Conservation (phyloP, 2,329 filamentous ascomycete genomes). For the Cadophora gregata region DNA sequence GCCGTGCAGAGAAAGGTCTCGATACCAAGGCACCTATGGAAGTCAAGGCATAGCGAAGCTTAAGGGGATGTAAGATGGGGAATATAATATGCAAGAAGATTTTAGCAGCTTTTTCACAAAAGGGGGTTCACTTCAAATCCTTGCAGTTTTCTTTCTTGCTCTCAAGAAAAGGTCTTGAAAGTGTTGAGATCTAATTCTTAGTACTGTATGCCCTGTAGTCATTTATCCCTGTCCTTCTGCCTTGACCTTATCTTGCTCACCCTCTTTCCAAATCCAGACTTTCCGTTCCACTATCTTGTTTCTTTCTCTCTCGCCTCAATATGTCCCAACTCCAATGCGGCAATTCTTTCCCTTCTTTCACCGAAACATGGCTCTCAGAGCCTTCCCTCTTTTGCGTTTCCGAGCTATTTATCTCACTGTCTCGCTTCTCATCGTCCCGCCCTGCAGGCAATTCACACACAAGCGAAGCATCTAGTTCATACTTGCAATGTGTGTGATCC, state of each 20-base stretch:
- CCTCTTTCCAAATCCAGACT: not conserved
- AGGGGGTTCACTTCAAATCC: too few relatives aligned
- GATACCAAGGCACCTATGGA: conserved; percentile 11
- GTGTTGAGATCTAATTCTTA: not conserved
- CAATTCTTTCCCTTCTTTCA: conserved; percentile 10
- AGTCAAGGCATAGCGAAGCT: not conserved
- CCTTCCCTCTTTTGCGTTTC: not conserved
- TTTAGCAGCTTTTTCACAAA: not conserved
- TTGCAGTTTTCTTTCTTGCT: too few relatives aligned
- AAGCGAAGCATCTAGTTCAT: conserved; percentile 15
- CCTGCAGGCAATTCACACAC: conserved; percentile 8
- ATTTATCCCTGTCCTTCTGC: not conserved
- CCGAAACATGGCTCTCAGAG: not conserved
- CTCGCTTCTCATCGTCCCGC: not conserved
- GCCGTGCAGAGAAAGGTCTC: conserved; percentile 20
- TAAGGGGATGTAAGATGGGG: too few relatives aligned
- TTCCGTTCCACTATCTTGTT: not conserved
- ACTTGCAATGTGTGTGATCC: conserved; percentile 17
- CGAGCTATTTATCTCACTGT: not conserved
- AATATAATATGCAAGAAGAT: not conserved
- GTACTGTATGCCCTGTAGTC: not conserved
- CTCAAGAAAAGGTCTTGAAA: not conserved
- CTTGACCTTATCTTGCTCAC: not conserved
- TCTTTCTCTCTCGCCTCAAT: conserved; percentile 5
- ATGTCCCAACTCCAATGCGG: conserved; percentile 13